Evolutionary conservation across 164 flowering plant genomes (phyloP), one percentile per base, ranked within the genome.

Genomic region (Akebia trifoliata): DNA sequence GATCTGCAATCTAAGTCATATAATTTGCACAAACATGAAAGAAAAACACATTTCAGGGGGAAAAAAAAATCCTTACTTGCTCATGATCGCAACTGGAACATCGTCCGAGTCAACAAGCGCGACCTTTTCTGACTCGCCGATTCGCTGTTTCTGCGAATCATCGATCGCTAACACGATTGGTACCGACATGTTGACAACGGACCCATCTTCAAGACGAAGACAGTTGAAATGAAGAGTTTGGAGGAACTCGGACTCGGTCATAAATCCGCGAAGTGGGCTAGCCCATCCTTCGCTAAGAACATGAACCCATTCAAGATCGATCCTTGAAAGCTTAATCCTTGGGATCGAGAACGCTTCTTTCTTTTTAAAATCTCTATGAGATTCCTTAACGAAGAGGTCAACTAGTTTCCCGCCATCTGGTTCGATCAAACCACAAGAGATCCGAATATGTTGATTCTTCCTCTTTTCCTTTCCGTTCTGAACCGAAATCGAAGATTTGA

Each of bases 201-300:
- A 78, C 4, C 97, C 99, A 65, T 86, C 84, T 0, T 67, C 81
- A 24, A 90, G 72, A 2, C 95, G 81, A 73, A 93, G 76, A 40
- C 84, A 80, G 56, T 78, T 77, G 61, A 93, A 93, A 86, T 93
- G 99, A 90, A 93, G 97, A 54, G 97, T 90, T 90, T 93, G 97
- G 93, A 93, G 99, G 95, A 87, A 90, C 96, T 90, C 90, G 61
- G 82, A 69, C 66, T 93, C 90, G 66, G 86, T 74, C 99, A 93
- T 93, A 87, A 93, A 93, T 18, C 80, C 81, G 17, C 56, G 29
- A 8, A 76, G 72, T 2, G 81, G 81, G 50, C 78, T 74, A 7
- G 81, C 78, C 81, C 81, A 76, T 4, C 80, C 80, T 36, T 76
- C 80, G 47, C 80, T 69, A 10, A 76, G 54, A 4, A 76, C 95